These are phyloP conservation scores for Patellaria atrata DNA, from an alignment of 495 filamentous ascomycete species.

Conservation along the genomic window DNA sequence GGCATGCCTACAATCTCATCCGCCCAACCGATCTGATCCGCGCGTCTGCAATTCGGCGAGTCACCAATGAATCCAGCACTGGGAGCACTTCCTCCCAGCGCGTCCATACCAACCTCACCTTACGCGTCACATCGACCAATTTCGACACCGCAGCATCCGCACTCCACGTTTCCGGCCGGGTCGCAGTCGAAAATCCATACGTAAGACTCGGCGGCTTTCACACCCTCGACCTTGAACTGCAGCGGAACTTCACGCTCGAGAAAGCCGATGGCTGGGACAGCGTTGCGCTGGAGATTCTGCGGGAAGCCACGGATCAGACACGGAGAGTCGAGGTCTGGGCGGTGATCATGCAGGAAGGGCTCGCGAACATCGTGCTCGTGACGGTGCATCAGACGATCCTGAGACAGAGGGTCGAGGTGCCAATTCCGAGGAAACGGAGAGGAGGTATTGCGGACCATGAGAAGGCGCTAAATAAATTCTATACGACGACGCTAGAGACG, in stretches of 20 bases:
- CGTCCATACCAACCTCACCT: slow-evolving; percentile 63
- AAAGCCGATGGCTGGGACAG: slow-evolving; percentile 73
- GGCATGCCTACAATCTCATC: slow-evolving; percentile 95
- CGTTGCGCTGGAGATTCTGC: slow-evolving; percentile 62
- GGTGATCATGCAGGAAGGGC: slow-evolving; percentile 85
- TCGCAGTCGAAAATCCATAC: slow-evolving; percentile 68
- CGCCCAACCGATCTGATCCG: slow-evolving; percentile 61
- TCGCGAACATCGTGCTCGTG: slow-evolving; percentile 87
- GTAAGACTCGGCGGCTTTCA: slow-evolving; percentile 77
- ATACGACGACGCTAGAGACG: slow-evolving; percentile 57
- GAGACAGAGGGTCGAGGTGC: slow-evolving; percentile 72
- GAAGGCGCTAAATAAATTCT: slow-evolving; percentile 64
- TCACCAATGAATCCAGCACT: slow-evolving; percentile 46
- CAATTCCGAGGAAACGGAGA: slow-evolving; percentile 57
- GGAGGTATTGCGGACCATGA: slow-evolving; percentile 25
- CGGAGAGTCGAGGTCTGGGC: slow-evolving; percentile 62
- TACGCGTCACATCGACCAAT: slow-evolving; percentile 70
- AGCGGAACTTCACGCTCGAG: slow-evolving; percentile 73
- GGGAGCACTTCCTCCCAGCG: slow-evolving; percentile 62
- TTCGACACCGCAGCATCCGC: slow-evolving; percentile 76
- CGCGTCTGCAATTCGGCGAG: slow-evolving; percentile 70
- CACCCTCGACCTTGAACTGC: slow-evolving; percentile 78
- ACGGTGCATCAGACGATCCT: slow-evolving; percentile 82
- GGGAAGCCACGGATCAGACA: slow-evolving; percentile 63
- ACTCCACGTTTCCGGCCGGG: slow-evolving; percentile 72